Evolutionary conservation across 768 basidiomycete genomes (phyloP).

Genomic region (Mycena belliarum): DNA sequence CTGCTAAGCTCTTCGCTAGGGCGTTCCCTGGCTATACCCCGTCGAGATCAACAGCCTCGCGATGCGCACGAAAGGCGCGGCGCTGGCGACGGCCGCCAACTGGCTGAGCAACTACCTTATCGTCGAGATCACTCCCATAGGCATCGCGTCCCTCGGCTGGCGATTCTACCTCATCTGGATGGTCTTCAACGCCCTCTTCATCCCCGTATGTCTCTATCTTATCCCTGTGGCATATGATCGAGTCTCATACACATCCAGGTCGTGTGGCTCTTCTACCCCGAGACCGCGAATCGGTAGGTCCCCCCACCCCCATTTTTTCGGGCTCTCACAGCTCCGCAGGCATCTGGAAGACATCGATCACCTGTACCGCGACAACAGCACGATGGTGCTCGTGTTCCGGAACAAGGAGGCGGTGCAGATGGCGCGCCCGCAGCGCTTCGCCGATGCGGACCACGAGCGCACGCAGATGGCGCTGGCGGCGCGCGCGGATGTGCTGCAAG

Average conservation of each 20-base stretch:
- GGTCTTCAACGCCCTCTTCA: conserved; percentile 48
- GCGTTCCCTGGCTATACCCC: conserved; percentile 53
- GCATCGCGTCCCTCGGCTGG: conserved; percentile 49
- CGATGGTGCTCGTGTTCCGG: conserved; percentile 41
- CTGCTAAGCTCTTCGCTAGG: conserved; percentile 26
- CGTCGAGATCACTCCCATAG: conserved; percentile 49
- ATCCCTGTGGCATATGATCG: too few relatives aligned
- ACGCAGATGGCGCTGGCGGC: conserved; percentile 5
- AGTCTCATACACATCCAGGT: conserved; percentile 29
- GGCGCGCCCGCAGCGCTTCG: conserved; percentile 43
- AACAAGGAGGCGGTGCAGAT: conserved; percentile 46
- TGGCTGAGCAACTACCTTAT: conserved; percentile 57
- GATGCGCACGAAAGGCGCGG: conserved; percentile 53
- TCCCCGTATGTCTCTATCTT: conserved; percentile 37
- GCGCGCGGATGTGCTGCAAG: not conserved
- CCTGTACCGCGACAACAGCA: conserved; percentile 45
- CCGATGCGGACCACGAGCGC: conserved; percentile 38
- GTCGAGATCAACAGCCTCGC: conserved; percentile 52
- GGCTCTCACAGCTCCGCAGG: conserved; percentile 18
- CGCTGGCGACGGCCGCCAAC: conserved; percentile 48
- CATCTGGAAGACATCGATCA: conserved; percentile 52
- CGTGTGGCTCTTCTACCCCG: conserved; percentile 49
- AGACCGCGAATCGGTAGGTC: conserved; percentile 41
- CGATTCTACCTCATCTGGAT: conserved; percentile 52
- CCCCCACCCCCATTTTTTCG: not conserved